Conservation (phyloP, 176 grass and related monocot species). For the Eragrostis curvula region DNA sequence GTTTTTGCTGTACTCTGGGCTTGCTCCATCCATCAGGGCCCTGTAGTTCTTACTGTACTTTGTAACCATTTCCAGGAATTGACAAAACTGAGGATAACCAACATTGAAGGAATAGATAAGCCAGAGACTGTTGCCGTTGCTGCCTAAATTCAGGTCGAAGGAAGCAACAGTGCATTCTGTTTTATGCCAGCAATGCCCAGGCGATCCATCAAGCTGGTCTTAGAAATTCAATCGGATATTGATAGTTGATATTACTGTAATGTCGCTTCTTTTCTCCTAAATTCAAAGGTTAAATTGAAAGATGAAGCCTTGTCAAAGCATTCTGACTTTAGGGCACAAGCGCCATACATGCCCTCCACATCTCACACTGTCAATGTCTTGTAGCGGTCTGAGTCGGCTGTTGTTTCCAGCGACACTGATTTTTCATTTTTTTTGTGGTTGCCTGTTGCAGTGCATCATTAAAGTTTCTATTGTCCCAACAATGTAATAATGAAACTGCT, state of each 20-base stretch:
- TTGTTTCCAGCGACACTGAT: conserved; percentile 35
- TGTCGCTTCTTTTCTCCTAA: conserved; percentile 14
- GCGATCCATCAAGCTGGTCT: conserved; percentile 25
- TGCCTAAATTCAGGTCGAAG: conserved; percentile 55
- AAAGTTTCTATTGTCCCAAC: background rate
- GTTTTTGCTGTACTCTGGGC: background rate
- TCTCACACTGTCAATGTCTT: conserved; percentile 9
- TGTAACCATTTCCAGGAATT: conserved; percentile 71
- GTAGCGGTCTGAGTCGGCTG: conserved; percentile 10
- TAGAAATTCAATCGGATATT: conserved; percentile 19
- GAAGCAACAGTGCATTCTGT: conserved; percentile 2
- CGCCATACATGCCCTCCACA: background rate
- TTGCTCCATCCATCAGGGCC: background rate
- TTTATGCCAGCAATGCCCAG: conserved; percentile 21
- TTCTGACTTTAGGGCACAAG: background rate
- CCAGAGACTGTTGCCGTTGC: conserved; percentile 48
- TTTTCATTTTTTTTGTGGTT: background rate
- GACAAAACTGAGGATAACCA: conserved; percentile 93
- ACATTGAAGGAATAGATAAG: conserved; percentile 86
- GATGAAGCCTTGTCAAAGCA: conserved; percentile 25
- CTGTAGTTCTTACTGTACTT: conserved; percentile 40
- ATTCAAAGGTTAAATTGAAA: conserved; percentile 32
- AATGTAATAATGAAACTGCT: conserved; percentile 49
- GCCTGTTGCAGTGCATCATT: background rate
- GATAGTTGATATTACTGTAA: conserved; percentile 5